phyloP scores from a whole-genome alignment of 75 land plant species.

The Picea sitchensis region DNA sequence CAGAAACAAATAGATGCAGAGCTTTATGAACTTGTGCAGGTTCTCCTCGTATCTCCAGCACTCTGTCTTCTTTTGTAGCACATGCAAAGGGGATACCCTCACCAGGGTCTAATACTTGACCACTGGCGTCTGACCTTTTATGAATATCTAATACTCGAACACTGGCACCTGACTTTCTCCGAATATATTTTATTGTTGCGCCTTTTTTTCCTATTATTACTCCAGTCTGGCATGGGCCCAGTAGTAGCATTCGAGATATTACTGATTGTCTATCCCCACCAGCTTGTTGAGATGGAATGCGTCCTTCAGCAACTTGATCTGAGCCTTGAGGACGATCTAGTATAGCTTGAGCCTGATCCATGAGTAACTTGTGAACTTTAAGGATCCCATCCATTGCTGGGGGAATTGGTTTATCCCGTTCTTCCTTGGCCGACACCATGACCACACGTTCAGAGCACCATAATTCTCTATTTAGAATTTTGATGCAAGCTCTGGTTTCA shows the following conservation, averaged over 20 bases:
- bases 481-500: neutral
- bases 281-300: too few species aligned
- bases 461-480: neutral
- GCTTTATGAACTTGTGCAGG: constrained; percentile 27
- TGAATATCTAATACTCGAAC: neutral
- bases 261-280: too few species aligned
- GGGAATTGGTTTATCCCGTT: constrained; percentile 62
- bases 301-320: constrained; percentile 8
- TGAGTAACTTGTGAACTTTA: constrained; percentile 40
- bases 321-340: too few species aligned
- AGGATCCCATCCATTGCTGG: constrained; percentile 86
- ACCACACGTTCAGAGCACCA: constrained; percentile 24
- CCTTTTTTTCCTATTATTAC: constrained; percentile 30
- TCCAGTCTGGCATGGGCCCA: constrained; percentile 6
- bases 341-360: too few species aligned
- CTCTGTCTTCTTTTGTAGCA: constrained; percentile 26
- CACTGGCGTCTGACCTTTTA: neutral
- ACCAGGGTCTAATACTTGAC: constrained; percentile 5
- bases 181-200: constrained; percentile 28
- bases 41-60: constrained; percentile 32
- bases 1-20: constrained; percentile 18
- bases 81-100: constrained; percentile 23
- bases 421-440: constrained; percentile 77
- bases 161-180: neutral
- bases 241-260: too few species aligned